phyloP scores from a whole-genome alignment of 2,329 filamentous ascomycete species.

The Alternaria arbusti region DNA sequence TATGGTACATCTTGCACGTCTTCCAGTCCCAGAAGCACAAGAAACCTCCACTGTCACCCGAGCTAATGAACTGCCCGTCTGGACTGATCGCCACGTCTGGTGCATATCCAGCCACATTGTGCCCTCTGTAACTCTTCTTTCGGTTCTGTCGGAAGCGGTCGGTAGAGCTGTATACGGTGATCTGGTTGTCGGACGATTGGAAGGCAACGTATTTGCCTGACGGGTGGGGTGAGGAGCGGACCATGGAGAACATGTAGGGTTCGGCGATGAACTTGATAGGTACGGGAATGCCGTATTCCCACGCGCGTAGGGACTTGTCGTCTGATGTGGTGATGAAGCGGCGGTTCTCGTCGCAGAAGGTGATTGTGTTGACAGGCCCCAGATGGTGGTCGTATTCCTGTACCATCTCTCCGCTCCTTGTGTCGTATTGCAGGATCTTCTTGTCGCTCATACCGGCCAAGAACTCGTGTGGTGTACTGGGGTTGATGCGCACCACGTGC shows the following conservation, averaged over 20 bases:
- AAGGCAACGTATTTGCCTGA: constrained; percentile 93
- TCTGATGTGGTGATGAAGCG: constrained; percentile 98
- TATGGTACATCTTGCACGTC: constrained; percentile 98
- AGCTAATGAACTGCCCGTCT: constrained; percentile 88
- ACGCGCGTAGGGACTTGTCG: constrained; percentile 93
- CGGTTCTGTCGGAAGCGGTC: constrained; percentile 97
- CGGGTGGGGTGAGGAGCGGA: constrained; percentile 82
- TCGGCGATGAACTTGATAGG: constrained; percentile 99
- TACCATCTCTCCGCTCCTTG: constrained; percentile 78
- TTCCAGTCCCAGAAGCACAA: constrained; percentile 99
- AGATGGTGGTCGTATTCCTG: constrained; percentile 99
- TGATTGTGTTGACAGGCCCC: constrained; percentile 97
- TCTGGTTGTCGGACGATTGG: constrained; percentile 93
- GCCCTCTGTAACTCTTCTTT: constrained; percentile 94
- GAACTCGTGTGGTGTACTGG: constrained; percentile 84
- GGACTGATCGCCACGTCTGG: constrained; percentile 88
- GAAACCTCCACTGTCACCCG: constrained; percentile 85
- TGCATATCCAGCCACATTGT: constrained; percentile 93
- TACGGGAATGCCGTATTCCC: constrained; percentile 98
- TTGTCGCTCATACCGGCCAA: constrained; percentile 97
- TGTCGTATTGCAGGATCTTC: constrained; percentile 98
- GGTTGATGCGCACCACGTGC: constrained; percentile 94
- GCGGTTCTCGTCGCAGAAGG: constrained; percentile 91
- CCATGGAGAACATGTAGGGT: constrained; percentile 97
- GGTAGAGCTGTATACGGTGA: constrained; percentile 90